Base-by-base conservation (phyloP, 371 early-diverging fungal genomes). In the Mortierella sp. region DNA sequence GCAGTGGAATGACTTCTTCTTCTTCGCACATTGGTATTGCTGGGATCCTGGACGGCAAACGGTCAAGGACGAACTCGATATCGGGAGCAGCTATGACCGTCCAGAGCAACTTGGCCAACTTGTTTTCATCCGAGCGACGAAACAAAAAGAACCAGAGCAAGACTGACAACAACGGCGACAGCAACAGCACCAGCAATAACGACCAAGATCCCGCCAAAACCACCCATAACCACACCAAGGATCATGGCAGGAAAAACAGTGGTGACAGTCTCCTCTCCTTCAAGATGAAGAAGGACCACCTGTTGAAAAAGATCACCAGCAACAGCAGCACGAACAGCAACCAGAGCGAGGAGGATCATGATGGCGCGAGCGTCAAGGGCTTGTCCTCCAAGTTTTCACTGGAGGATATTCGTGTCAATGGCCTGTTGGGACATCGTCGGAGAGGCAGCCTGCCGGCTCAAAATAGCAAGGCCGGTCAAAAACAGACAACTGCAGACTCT, bases 1-100 rank as follows among this genome's bases (percentile, higher is more conserved):
- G 57, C 45, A 10, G 45, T 16, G 57, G 73, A 13, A 31, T 78
- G 73, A 57, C 68, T 5, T 70, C 73, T 1, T 75, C 80, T 10
- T 78, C 80, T 9, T 58, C 86, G 10, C 80, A 80, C 75, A 42
- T 82, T 48, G 86, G 86, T 11, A 86, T 86, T 42, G 82, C 82
- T 0, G 86, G 86, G 0, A 86, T 86, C 34, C 34, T 86, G 72
- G 86, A 86, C 13, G 78, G 72, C 9, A 68, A 70, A 44, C 45
- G 78, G 14, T 73, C 82, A 31, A 45, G 78, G 2, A 52, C 72
- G 2, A 75, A 70, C 31, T 55, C 81, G 44, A 71, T 80, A 3
- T 70, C 78, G 6, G 77, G 81, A 21, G 60, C 58, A 14, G 72
- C 80, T 13, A 74, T 81, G 26, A 74, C 77, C 11, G 74, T 79